phyloP scores from a whole-genome alignment of 179 eudicot species.

The Camellia oleifera region DNA sequence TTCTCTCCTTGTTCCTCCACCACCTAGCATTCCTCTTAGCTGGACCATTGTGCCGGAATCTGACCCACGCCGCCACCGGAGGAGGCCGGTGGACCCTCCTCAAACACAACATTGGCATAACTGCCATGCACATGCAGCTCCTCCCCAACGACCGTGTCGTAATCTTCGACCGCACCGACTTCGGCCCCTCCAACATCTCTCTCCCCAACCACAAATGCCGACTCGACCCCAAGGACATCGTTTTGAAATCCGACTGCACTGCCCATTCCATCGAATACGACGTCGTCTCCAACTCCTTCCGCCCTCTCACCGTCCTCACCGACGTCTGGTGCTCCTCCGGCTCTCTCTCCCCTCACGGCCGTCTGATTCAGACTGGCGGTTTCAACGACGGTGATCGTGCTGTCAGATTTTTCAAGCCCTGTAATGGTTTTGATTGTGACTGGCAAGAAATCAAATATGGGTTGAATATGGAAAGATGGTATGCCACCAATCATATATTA shows the following conservation, averaged over 20 bases:
- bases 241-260: slow-evolving; percentile 24
- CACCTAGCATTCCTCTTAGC: not conserved
- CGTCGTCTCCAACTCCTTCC: slow-evolving; percentile 13
- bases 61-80: slow-evolving; percentile 8
- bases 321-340: slow-evolving; percentile 54
- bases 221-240: slow-evolving; percentile 26
- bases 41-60: not conserved
- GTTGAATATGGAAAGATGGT: slow-evolving; percentile 54
- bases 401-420: slow-evolving; percentile 32
- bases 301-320: slow-evolving; percentile 35
- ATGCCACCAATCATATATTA: slow-evolving; percentile 62
- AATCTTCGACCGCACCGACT: slow-evolving; percentile 44
- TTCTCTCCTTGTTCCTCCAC: not conserved
- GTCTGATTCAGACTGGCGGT: slow-evolving; percentile 38
- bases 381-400: slow-evolving; percentile 36
- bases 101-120: slow-evolving; percentile 48
- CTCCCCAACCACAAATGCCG: slow-evolving; percentile 29
- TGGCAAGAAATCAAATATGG: slow-evolving; percentile 40
- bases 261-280: slow-evolving; percentile 42
- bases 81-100: slow-evolving; percentile 54
- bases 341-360: slow-evolving; percentile 27
- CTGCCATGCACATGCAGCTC: slow-evolving; percentile 97
- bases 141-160: slow-evolving; percentile 50
- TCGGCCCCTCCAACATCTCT: slow-evolving; percentile 39
- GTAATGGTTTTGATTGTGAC: slow-evolving; percentile 28